These are phyloP conservation scores for Phialophora macrospora DNA, from an alignment of 2,329 filamentous ascomycete genomes.

Conservation along the genomic window DNA sequence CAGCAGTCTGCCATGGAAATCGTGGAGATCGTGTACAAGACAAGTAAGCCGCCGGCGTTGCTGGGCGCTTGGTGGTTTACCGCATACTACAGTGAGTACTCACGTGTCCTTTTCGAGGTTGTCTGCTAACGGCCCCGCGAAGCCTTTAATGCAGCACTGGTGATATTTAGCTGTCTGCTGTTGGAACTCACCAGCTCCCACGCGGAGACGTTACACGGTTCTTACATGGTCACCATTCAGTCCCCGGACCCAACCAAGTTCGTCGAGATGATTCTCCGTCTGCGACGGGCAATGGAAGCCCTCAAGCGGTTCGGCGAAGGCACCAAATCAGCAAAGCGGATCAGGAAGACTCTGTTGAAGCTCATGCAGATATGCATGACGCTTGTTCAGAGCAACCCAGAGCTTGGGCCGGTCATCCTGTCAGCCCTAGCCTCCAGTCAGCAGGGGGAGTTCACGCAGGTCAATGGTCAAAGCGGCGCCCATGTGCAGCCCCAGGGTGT, in stretches of 20 bases:
- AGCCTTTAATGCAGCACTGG: conserved; percentile 46
- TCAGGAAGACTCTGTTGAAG: conserved; percentile 31
- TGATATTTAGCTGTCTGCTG: conserved; percentile 42
- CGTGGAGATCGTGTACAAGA: conserved; percentile 42
- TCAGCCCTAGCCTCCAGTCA: conserved; percentile 25
- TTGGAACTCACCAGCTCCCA: conserved; percentile 26
- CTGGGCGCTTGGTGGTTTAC: conserved; percentile 52
- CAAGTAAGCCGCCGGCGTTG: conserved; percentile 35
- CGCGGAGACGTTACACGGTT: conserved; percentile 12
- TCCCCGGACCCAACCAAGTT: conserved; percentile 23
- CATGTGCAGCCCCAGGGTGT: conserved; percentile 5
- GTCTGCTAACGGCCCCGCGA: conserved; percentile 24
- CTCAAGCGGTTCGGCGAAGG: conserved; percentile 32
- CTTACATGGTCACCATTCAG: conserved; percentile 15
- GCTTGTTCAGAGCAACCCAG: conserved; percentile 28
- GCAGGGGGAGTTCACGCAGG: conserved; percentile 17
- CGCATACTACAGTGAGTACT: conserved; percentile 45
- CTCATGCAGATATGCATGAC: conserved; percentile 35
- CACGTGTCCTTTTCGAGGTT: conserved; percentile 29
- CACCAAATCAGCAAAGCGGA: conserved; percentile 29
- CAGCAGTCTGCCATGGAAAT: conserved; percentile 44
- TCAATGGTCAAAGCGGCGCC: conserved; percentile 12
- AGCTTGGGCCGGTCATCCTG: conserved; percentile 27
- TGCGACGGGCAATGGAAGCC: conserved; percentile 28
- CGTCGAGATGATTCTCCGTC: conserved; percentile 28